Base-by-base conservation (phyloP, 148 eudicot genomes). In the Camellia granthamiana region DNA sequence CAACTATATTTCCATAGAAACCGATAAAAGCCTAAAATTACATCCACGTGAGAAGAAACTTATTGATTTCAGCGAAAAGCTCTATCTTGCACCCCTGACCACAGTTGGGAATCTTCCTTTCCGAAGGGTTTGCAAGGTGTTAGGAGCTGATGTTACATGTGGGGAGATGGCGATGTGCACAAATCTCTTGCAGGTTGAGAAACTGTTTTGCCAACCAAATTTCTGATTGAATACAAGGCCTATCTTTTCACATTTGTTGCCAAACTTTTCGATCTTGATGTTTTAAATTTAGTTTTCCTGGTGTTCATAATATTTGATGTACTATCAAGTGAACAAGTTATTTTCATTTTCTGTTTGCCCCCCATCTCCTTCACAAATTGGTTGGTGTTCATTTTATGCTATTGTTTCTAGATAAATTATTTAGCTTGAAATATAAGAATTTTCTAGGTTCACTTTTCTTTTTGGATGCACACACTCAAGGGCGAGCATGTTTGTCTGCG, bases 91-190 rank as follows among this genome's bases (percentile, higher is more conserved):
- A 73, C 99, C 99, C 12, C 84, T 97, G 59, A 97, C 99, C 7
- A 97, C 99, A 23, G 99, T 97, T 66, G 99, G 99, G 55, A 97
- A 97, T 85, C 95, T 97, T 77, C 99, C 99, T 67, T 97, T 84
- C 71, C 91, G 99, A 71, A 89, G 99, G 81, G 89, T 97, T 65
- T 97, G 99, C 89, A 97, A 97, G 87, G 86, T 69, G 76, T 86
- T 97, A 78, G 99, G 99, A 72, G 99, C 94, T 75, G 99, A 97
- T 86, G 88, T 97, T 44, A 97, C 99, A 44, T 97, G 99, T 81
- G 98, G 99, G 81, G 99, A 97, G 87, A 97, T 97, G 99, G 99
- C 99, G 54, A 97, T 97, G 99, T 97, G 99, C 88, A 92, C 97
- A 80, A 97, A 92, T 89, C 95, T 97, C 68, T 89, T 97, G 84